Percentiles rank a stretch among this genome's conserved stretches.
These are phyloP conservation scores for Cyclostephanos tholiformis DNA, from an alignment of 108 stramenopile species.

Conservation along the genomic window DNA sequence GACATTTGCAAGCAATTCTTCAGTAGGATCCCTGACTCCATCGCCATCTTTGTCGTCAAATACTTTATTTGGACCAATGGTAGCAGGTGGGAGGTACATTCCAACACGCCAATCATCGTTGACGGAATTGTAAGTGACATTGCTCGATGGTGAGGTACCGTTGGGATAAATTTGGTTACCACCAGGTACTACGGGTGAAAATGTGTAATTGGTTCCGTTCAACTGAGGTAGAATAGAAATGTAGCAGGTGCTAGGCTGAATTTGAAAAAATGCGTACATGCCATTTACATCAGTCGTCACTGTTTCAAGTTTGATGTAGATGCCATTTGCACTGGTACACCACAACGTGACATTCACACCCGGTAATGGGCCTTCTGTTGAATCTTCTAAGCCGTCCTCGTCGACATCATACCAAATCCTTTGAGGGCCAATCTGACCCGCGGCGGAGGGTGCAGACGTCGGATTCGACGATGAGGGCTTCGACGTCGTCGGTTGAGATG, in stretches of 20 bases:
- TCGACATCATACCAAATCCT: constrained; percentile 28
- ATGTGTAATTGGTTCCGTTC: background rate
- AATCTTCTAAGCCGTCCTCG: constrained; percentile 39
- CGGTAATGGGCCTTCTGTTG: constrained; percentile 26
- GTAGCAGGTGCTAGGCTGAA: constrained; percentile 26
- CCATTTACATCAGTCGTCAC: constrained; percentile 31
- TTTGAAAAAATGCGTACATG: constrained; percentile 15
- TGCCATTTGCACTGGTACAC: constrained; percentile 1
- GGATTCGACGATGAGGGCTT: background rate
- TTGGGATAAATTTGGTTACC: constrained; percentile 10
- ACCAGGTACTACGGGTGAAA: constrained; percentile 6
- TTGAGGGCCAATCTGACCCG: constrained; percentile 28
- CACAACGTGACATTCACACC: constrained; percentile 26
- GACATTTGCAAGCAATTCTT: constrained; percentile 20
- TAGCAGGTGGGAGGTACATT: constrained; percentile 23
- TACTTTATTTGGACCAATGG: constrained; percentile 26
- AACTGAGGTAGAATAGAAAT: constrained; percentile 24
- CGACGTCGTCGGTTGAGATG: too few species aligned
- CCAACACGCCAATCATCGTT: constrained; percentile 26
- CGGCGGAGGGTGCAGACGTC: constrained; percentile 13
- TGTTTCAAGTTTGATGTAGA: constrained; percentile 13
- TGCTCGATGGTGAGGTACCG: constrained; percentile 11
- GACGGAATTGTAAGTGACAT: constrained; percentile 3
- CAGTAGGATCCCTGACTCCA: constrained; percentile 23
- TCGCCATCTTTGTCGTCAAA: constrained; percentile 39